Conservation (phyloP, 805 yeast species). For the Kodamaea kaohsiungensis region DNA sequence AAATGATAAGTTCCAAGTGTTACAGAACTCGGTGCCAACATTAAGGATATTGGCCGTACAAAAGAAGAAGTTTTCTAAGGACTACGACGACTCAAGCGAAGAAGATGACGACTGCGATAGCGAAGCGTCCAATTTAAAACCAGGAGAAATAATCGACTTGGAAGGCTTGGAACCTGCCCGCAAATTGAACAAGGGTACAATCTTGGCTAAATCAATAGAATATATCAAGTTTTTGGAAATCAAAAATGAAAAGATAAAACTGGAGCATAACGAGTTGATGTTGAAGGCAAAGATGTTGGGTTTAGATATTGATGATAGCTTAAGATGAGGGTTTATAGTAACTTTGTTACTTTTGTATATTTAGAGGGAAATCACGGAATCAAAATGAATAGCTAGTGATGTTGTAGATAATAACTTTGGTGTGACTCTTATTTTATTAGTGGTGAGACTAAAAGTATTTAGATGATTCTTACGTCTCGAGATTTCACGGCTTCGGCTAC, state of each 20-base stretch:
- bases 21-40: conserved; percentile 42
- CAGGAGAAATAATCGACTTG: conserved; percentile 36
- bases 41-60: conserved; percentile 32
- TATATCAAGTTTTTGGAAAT: conserved; percentile 72
- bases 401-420: too few relatives aligned
- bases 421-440: too few relatives aligned
- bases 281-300: conserved; percentile 40
- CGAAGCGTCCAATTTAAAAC: conserved; percentile 3
- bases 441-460: too few relatives aligned
- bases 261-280: conserved; percentile 54
- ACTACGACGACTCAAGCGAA: conserved; percentile 14
- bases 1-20: conserved; percentile 40
- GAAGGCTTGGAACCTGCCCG: conserved; percentile 78
- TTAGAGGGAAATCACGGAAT: not conserved
- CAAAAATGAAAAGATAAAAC: conserved; percentile 50
- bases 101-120: conserved; percentile 14
- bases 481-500: too few relatives aligned
- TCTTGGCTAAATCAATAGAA: conserved; percentile 75
- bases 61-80: conserved; percentile 14
- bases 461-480: too few relatives aligned
- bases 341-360: not conserved
- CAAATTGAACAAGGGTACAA: conserved; percentile 76
- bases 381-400: too few relatives aligned
- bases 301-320: conserved; percentile 12
- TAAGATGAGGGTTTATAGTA: not conserved